A percentile compares a stretch with the other conserved stretches of the same genome.
These are phyloP conservation scores for Venturia asperata DNA, from an alignment of 2,329 filamentous ascomycete genomes.

Conservation along the genomic window DNA sequence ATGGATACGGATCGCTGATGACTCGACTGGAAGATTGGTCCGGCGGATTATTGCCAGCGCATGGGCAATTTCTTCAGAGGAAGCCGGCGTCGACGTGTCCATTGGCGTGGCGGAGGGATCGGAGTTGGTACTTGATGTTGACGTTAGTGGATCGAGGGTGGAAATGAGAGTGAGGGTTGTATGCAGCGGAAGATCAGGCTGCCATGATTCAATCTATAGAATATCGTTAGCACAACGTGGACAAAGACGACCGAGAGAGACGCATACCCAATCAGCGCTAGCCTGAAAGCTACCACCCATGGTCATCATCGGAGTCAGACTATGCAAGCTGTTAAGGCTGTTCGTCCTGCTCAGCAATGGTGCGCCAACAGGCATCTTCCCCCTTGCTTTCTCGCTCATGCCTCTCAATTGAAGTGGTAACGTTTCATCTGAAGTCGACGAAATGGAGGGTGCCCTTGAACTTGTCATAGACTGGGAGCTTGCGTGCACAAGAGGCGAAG, in stretches of 20 bases:
- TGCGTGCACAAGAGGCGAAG: background rate
- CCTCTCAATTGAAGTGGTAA: slow-evolving; percentile 76
- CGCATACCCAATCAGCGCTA: slow-evolving; percentile 62
- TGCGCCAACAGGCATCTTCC: slow-evolving; percentile 84
- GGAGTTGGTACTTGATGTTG: slow-evolving; percentile 26
- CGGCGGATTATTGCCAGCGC: slow-evolving; percentile 47
- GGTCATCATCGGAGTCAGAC: slow-evolving; percentile 52
- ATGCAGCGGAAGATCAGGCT: slow-evolving; percentile 84
- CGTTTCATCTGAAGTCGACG: slow-evolving; percentile 61
- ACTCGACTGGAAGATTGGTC: slow-evolving; percentile 65
- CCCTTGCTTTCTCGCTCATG: slow-evolving; percentile 95
- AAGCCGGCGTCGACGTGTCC: background rate
- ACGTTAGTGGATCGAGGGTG: slow-evolving; percentile 46
- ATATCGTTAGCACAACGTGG: background rate
- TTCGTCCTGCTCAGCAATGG: slow-evolving; percentile 85
- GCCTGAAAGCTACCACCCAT: slow-evolving; percentile 62
- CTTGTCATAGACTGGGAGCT: slow-evolving; percentile 26
- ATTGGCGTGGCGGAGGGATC: slow-evolving; percentile 2
- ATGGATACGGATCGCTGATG: slow-evolving; percentile 68
- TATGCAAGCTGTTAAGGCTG: slow-evolving; percentile 72
- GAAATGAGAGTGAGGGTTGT: slow-evolving; percentile 74
- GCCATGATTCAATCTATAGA: slow-evolving; percentile 77
- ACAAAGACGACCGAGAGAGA: background rate
- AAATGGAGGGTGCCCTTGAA: slow-evolving; percentile 61
- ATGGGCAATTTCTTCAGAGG: slow-evolving; percentile 30